phyloP scores from a whole-genome alignment of 2,329 filamentous ascomycete genomes.

The Colletotrichum sp. region DNA sequence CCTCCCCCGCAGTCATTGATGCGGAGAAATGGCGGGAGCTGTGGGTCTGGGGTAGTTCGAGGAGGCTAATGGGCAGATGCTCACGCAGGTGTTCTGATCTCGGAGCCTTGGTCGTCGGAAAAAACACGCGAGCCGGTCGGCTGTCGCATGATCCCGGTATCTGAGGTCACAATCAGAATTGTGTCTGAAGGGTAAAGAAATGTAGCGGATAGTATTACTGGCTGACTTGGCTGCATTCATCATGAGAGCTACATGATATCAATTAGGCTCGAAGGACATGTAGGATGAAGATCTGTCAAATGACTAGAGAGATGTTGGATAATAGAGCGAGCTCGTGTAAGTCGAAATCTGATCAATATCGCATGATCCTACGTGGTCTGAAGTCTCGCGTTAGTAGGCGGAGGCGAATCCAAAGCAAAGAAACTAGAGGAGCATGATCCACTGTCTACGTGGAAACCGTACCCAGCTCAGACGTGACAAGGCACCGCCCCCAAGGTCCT shows the following conservation, averaged over 20 bases:
- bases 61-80: neutral
- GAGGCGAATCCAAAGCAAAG: neutral
- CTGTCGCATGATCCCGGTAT: neutral
- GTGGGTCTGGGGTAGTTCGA: neutral
- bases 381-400: neutral
- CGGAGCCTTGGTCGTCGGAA: neutral
- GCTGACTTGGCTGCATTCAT: neutral
- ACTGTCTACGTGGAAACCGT: neutral
- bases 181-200: neutral
- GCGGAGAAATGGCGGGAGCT: neutral
- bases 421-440: neutral
- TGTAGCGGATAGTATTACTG: neutral
- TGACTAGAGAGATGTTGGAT: neutral
- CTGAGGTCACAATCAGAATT: neutral
- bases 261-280: neutral
- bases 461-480: neutral
- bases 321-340: neutral
- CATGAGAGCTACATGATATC: neutral
- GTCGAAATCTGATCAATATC: neutral
- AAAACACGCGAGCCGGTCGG: neutral
- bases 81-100: neutral
- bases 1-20: neutral
- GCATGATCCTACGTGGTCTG: fast-evolving
- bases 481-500: neutral
- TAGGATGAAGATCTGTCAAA: neutral